Evolutionary conservation across 371 early-diverging fungal genomes (phyloP).

Genomic region (Cokeromyces recurvatus): DNA sequence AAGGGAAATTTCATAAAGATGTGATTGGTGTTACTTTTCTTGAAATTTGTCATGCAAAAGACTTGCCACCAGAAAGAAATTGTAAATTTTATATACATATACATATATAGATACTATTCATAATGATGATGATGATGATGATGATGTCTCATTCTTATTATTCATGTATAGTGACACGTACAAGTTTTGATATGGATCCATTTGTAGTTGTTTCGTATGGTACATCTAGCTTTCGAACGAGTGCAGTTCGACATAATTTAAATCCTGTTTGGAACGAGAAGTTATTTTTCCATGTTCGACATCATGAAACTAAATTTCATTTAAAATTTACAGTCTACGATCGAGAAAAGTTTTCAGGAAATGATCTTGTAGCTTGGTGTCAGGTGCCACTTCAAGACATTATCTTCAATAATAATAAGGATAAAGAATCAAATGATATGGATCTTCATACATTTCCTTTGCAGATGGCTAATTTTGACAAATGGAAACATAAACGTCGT

Average conservation of each 20-base stretch:
- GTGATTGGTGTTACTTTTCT: constrained; percentile 49
- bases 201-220: constrained; percentile 65
- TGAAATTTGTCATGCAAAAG: constrained; percentile 47
- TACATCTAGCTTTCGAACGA: constrained; percentile 58
- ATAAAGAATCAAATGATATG: neutral
- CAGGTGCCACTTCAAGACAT: constrained; percentile 29
- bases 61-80: constrained; percentile 46
- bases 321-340: constrained; percentile 63
- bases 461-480: constrained; percentile 5
- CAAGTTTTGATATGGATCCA: constrained; percentile 70
- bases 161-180: constrained; percentile 34
- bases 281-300: constrained; percentile 50
- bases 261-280: constrained; percentile 61
- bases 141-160: no score
- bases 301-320: constrained; percentile 42
- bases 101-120: no score
- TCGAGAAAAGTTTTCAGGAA: constrained; percentile 59
- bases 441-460: constrained; percentile 29
- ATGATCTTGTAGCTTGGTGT: constrained; percentile 54
- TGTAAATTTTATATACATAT: constrained; percentile 13
- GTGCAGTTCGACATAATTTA: constrained; percentile 47
- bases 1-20: constrained; percentile 14
- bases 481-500: constrained; percentile 14
- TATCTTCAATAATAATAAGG: neutral
- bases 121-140: no score